Percentiles rank a stretch among this genome's conserved stretches.
phyloP scores from a whole-genome alignment of 345 rosid genomes.

The Hirschfeldia incana region DNA sequence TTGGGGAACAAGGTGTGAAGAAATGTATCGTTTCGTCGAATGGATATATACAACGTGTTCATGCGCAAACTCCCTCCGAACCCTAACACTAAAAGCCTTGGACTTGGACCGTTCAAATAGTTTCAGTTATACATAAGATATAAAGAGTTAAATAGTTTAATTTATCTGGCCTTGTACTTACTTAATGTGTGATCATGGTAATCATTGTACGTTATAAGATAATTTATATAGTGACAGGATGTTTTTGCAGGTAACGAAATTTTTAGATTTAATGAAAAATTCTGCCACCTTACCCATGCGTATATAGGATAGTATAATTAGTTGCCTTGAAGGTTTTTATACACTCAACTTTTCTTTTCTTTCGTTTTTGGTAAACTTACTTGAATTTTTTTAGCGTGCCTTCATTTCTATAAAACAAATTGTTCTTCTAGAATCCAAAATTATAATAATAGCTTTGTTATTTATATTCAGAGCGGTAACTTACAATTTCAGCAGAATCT shows the following conservation, averaged over 20 bases:
- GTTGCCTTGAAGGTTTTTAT: conserved; percentile 31
- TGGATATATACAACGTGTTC: conserved; percentile 26
- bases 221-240: conserved; percentile 11
- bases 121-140: conserved; percentile 1
- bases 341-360: conserved; percentile 1
- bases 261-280: neutral
- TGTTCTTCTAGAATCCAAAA: conserved; percentile 32
- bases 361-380: neutral
- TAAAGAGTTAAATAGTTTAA: neutral
- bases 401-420: neutral
- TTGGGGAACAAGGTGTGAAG: conserved; percentile 28
- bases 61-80: conserved; percentile 17
- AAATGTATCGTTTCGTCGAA: conserved; percentile 23
- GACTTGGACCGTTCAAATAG: conserved; percentile 30
- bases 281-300: conserved; percentile 61
- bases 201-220: conserved; percentile 30
- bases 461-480: conserved; percentile 28
- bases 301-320: conserved; percentile 44
- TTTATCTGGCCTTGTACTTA: conserved; percentile 23
- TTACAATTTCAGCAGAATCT: conserved; percentile 42
- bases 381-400: neutral
- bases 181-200: conserved; percentile 21
- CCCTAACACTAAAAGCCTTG: conserved; percentile 30
- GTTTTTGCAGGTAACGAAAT: neutral
- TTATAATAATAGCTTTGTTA: neutral